These are phyloP conservation scores for Circinella umbellata DNA, from an alignment of 371 early-diverging fungal genomes.

Conservation along the genomic window DNA sequence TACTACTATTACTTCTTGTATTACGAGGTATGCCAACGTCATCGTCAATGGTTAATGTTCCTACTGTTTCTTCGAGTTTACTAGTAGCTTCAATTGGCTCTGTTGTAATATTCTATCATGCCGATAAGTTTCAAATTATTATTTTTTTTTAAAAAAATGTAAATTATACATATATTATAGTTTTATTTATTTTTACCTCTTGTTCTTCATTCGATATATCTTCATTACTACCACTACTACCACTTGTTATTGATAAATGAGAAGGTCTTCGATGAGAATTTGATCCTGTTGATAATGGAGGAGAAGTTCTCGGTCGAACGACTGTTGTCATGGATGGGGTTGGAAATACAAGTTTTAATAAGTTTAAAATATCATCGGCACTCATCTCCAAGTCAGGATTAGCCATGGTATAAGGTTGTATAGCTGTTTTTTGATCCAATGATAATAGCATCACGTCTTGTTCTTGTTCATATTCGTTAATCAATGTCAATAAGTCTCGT, in stretches of 20 bases:
- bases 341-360: constrained; percentile 46
- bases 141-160: not conserved
- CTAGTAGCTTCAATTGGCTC: not conserved
- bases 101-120: constrained; percentile 5
- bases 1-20: not conserved
- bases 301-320: constrained; percentile 25
- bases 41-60: not conserved
- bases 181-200: too few relatives aligned
- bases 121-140: constrained; percentile 6
- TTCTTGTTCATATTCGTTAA: constrained; percentile 43
- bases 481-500: constrained; percentile 40
- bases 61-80: not conserved
- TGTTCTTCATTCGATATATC: not conserved
- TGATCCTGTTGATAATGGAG: constrained; percentile 13
- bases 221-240: not conserved
- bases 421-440: constrained; percentile 44
- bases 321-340: constrained; percentile 23
- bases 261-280: constrained; percentile 7
- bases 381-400: constrained; percentile 59
- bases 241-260: not conserved
- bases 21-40: not conserved
- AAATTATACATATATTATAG: too few relatives aligned
- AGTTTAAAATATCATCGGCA: constrained; percentile 50
- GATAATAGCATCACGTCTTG: constrained; percentile 44
- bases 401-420: constrained; percentile 39